These are phyloP conservation scores for Collybia mongolica DNA, from an alignment of 768 basidiomycete genomes.

Conservation along the genomic window DNA sequence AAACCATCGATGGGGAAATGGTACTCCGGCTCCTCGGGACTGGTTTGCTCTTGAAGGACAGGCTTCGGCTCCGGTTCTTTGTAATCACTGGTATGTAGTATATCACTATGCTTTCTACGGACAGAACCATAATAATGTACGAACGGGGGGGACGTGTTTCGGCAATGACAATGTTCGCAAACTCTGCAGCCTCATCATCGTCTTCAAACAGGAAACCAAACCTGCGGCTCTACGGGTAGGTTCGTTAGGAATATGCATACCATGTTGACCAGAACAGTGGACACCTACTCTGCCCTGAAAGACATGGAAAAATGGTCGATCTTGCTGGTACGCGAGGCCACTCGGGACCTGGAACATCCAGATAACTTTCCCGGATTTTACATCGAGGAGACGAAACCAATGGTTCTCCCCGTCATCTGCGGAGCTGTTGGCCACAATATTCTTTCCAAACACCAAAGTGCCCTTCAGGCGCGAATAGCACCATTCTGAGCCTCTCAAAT, in stretches of 20 bases:
- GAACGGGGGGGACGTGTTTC: slow-evolving; percentile 25
- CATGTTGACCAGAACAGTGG: not conserved
- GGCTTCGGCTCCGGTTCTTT: slow-evolving; percentile 24
- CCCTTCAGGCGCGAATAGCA: slow-evolving; percentile 59
- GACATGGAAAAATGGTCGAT: slow-evolving; percentile 90
- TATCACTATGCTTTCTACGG: not conserved
- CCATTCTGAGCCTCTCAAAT: slow-evolving; percentile 49
- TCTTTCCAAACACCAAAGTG: slow-evolving; percentile 53
- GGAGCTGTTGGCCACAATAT: slow-evolving; percentile 32
- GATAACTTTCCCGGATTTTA: slow-evolving; percentile 53
- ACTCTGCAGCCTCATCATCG: slow-evolving; percentile 44
- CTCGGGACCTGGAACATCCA: slow-evolving; percentile 69
- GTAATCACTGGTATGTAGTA: slow-evolving; percentile 12
- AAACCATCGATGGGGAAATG: slow-evolving; percentile 47
- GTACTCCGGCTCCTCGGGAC: slow-evolving; percentile 21
- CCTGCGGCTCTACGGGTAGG: slow-evolving; percentile 48
- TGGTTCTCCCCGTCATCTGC: slow-evolving; percentile 24
- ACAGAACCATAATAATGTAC: slow-evolving; percentile 13
- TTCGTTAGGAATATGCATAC: slow-evolving; percentile 43
- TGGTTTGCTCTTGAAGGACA: slow-evolving; percentile 39
- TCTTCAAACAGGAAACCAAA: slow-evolving; percentile 53
- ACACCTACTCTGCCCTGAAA: slow-evolving; percentile 80
- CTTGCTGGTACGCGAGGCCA: slow-evolving; percentile 70
- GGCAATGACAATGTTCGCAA: slow-evolving; percentile 36
- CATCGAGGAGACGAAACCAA: slow-evolving; percentile 68